Percentiles rank a stretch among this genome's conserved stretches.
phyloP scores from a whole-genome alignment of 208 protist species.

The Trypanosoma melophagium region DNA sequence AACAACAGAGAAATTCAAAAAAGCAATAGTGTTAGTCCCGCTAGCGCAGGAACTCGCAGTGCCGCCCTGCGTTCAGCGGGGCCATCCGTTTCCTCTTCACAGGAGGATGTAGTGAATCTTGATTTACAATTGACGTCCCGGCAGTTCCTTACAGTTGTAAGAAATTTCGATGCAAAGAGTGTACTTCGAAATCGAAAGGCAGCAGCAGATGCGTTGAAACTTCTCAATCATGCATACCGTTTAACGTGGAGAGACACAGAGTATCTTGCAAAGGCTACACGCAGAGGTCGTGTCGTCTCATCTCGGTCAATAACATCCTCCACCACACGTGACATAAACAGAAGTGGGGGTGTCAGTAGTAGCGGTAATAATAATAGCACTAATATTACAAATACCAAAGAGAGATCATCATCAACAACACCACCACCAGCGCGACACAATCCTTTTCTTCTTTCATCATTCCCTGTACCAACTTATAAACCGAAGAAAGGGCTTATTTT shows the following conservation, averaged over 20 bases:
- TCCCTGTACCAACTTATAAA: constrained; percentile 34
- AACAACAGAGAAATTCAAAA: too few relatives aligned
- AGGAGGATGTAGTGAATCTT: constrained; percentile 28
- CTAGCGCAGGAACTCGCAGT: not conserved
- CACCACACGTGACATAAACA: not conserved
- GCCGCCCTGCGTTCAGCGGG: constrained; percentile 10
- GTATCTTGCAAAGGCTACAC: constrained; percentile 17
- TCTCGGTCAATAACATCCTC: constrained; percentile 6
- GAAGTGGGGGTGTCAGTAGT: not conserved
- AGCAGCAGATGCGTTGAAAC: constrained; percentile 60
- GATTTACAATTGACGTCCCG: constrained; percentile 50
- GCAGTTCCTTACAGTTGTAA: constrained; percentile 65
- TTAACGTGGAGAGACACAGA: constrained; percentile 61
- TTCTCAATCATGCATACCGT: constrained; percentile 68
- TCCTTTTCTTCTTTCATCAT: constrained; percentile 28
- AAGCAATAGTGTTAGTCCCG: not conserved
- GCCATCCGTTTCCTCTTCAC: constrained; percentile 1
- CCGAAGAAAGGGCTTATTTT: constrained; percentile 38
- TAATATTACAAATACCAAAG: not conserved
- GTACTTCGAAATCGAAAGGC: constrained; percentile 58
- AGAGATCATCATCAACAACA: not conserved
- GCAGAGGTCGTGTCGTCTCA: not conserved
- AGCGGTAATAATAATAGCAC: not conserved
- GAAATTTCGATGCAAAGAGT: constrained; percentile 64
- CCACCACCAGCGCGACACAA: not conserved